Conservation (phyloP, 2,329 filamentous ascomycete genomes). For the Aspergillus fumigatiaffinis region DNA sequence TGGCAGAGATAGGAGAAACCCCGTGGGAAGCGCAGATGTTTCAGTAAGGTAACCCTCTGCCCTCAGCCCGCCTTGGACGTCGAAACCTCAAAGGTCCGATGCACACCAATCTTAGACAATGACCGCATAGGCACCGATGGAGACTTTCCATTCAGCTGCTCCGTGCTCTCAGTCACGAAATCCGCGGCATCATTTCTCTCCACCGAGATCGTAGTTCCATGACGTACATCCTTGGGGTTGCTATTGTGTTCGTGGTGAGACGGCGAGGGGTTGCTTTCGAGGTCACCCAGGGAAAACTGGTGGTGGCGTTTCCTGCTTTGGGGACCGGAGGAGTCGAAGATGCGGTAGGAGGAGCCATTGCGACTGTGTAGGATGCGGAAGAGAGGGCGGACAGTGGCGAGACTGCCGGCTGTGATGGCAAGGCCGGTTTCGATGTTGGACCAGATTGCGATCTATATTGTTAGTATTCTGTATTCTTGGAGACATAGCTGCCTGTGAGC, state of each 20-base stretch:
- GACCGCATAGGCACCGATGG: background rate
- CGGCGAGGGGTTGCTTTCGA: background rate
- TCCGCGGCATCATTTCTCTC: background rate
- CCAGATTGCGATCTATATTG: conserved; percentile 17
- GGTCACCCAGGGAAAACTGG: background rate
- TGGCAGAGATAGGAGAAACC: background rate
- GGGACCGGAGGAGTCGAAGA: background rate
- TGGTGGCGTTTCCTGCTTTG: background rate
- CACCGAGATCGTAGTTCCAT: background rate
- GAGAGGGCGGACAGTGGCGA: conserved; percentile 18
- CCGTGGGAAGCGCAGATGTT: background rate
- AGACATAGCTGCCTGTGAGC: background rate
- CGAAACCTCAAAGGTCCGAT: background rate
- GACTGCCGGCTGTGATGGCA: conserved; percentile 18
- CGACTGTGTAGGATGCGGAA: background rate
- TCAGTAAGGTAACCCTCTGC: background rate
- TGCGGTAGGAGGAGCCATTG: background rate
- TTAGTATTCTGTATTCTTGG: background rate
- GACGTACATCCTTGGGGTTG: background rate
- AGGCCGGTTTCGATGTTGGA: conserved; percentile 21
- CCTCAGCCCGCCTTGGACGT: background rate
- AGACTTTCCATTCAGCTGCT: background rate
- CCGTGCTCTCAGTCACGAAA: background rate
- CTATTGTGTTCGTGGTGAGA: background rate
- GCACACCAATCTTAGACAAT: background rate